Conservation (phyloP, 805 yeast genomes). For the Saccharomycopsis oosterbeekiorum region DNA sequence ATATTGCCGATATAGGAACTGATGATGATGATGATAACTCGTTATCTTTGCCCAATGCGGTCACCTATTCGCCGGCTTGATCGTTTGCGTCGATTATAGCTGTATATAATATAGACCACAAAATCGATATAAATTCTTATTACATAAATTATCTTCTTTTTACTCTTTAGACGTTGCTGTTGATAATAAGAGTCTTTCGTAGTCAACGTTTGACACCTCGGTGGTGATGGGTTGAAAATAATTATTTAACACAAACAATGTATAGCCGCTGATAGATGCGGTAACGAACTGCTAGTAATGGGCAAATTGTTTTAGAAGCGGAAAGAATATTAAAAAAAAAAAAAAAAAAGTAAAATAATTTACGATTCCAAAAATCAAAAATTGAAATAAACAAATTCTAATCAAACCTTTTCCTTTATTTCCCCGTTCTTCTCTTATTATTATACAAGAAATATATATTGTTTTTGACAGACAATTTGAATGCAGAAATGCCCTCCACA, state of each 20-base stretch:
- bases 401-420: not conserved
- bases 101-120: not conserved
- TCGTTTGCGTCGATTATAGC: too few species aligned
- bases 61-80: not conserved
- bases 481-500: not conserved
- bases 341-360: too few species aligned
- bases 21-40: slow-evolving; percentile 34
- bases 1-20: not conserved
- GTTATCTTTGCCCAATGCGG: slow-evolving; percentile 35
- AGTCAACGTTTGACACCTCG: not conserved
- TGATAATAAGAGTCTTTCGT: too few species aligned
- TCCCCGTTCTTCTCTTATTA: not conserved
- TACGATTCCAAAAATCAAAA: not conserved
- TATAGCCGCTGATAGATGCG: not conserved
- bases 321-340: too few species aligned
- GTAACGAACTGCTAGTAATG: not conserved
- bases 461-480: too few species aligned
- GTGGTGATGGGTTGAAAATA: not conserved
- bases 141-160: not conserved
- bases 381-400: too few species aligned
- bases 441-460: not conserved
- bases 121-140: too few species aligned
- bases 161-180: not conserved
- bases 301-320: too few species aligned
- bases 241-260: not conserved